Base-by-base conservation (phyloP, 768 basidiomycete genomes). In the Termitomyces sp. region DNA sequence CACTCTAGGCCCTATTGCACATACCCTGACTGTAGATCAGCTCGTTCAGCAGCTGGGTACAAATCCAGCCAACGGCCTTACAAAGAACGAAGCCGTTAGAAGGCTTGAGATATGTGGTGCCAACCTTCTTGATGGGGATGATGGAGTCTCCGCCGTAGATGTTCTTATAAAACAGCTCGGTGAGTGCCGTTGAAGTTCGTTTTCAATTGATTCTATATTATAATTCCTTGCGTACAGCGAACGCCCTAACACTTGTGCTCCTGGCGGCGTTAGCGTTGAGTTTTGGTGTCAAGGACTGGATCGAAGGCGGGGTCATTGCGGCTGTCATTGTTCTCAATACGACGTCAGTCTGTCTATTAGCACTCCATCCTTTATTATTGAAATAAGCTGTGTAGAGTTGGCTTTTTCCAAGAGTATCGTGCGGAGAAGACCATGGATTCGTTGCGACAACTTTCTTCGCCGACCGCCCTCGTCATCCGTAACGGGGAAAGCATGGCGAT, bases 401-500 rank as follows among this genome's bases (percentile, higher is more conserved):
- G 77, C 5, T 79, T 78, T 58, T 66, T 75, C 49, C 77, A 78
- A 61, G 79, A 80, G 59, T 79, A 78, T 59, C 63, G 69, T 19
- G 76, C 77, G 0, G 79, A 79, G 61, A 77, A 77, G 59, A 79
- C 77, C 0, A 79, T 81, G 77, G 77, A 77, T 57, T 78, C 77
- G 5, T 68, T 79, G 3, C 74, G 75, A 5, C 73, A 74, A 46
- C 71, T 81, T 27, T 77, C 78, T 5, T 76, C 76, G 21, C 79
- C 79, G 3, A 73, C 75, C 7, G 79, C 79, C 1, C 62, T 69
- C 12, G 77, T 79, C 12, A 69, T 79, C 48, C 73, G 78, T 34
- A 70, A 72, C 42, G 72, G 75, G 47, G 71, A 76, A 59, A 66
- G 73, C 30, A 55, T 68, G n/a, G 65, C 71, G 1, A 68, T 80